Evolutionary conservation across 2,329 filamentous ascomycete species (phyloP), one percentile per base, ranked within the genome.

Genomic region (Calonectria fujianensis): DNA sequence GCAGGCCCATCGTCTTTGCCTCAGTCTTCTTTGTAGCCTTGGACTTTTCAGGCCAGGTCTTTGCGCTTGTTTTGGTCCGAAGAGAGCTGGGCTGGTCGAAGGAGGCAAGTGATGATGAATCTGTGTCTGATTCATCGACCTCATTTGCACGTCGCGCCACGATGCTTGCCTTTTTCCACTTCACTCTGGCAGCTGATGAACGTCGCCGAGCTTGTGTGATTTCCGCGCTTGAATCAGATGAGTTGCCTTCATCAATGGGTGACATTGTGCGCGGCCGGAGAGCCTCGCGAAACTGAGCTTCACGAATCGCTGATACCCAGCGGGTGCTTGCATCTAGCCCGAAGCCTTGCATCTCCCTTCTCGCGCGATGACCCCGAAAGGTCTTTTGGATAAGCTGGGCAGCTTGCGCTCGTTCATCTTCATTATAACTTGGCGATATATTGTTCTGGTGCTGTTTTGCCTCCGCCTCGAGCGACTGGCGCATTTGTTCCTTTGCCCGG

Each of bases 1-100:
- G 93, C 45, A 97, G 84, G 24, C 95, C 95, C 94, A 98, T 96
- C 83, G 92, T 93, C 83, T 93, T 94, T 1, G 95, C 93, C 7
- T 91, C 91, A 78, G 92, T 91, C 74, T 92, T 91, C 45, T 93
- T 88, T 79, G 90, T 88, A 0, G 86, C 85, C 81, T 90, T 91
- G 72, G 89, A 85, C 78, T 91, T 86, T 11, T 87, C 82, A 70
- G 87, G 86, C 61, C 84, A 83, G 69, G 85, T 85, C 63, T 82
- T 85, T 14, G 81, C 81, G 16, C 83, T 83, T 10, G 85, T 85
- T 70, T 82, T 84, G 74, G 88, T 82, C 76, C 88, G 83, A 10
- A 84, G 75, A 8, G 83, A 82, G 73, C 83, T 82, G 69, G 79
- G 78, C 69, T 82, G 79, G 48, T 84, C 83, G 37, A 76, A 74